phyloP scores from a whole-genome alignment of 768 basidiomycete species.

The Rossbeevera mucosa region DNA sequence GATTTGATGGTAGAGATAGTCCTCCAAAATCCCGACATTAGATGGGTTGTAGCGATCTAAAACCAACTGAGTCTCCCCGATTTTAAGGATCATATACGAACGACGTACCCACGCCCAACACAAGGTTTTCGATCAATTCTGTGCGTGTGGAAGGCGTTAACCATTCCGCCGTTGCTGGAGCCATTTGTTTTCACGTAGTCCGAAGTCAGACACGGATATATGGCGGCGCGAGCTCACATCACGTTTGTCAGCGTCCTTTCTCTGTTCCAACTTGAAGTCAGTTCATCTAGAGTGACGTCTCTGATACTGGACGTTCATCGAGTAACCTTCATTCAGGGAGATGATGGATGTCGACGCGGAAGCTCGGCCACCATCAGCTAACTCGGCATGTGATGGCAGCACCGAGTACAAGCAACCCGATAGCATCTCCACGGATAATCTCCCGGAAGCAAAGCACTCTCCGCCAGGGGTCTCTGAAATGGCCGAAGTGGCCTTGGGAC shows the following conservation, averaged over 20 bases:
- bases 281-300: neutral
- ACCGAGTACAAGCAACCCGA: conserved; percentile 6
- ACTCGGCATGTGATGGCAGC: neutral
- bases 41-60: conserved; percentile 96
- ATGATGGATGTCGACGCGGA: conserved; percentile 17
- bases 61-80: conserved; percentile 2
- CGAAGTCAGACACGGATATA: neutral
- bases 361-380: neutral
- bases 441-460: neutral
- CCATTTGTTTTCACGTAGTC: conserved; percentile 18
- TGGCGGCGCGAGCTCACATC: conserved; percentile 5
- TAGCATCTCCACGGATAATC: conserved; percentile 6
- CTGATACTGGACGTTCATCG: neutral
- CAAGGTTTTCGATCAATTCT: conserved; percentile 85
- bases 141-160: conserved; percentile 71
- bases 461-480: neutral
- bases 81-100: neutral
- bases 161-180: conserved; percentile 54
- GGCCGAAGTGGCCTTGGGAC: neutral
- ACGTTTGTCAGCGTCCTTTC: neutral
- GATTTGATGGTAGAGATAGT: conserved; percentile 94
- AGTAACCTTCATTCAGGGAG: neutral
- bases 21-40: conserved; percentile 90
- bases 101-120: conserved; percentile 79
- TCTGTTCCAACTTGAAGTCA: neutral